A percentile compares a stretch with the other conserved stretches of the same genome.
Evolutionary conservation across 192 early-diverging fungal species (phyloP).

Genomic region (Diversispora epigaea): DNA sequence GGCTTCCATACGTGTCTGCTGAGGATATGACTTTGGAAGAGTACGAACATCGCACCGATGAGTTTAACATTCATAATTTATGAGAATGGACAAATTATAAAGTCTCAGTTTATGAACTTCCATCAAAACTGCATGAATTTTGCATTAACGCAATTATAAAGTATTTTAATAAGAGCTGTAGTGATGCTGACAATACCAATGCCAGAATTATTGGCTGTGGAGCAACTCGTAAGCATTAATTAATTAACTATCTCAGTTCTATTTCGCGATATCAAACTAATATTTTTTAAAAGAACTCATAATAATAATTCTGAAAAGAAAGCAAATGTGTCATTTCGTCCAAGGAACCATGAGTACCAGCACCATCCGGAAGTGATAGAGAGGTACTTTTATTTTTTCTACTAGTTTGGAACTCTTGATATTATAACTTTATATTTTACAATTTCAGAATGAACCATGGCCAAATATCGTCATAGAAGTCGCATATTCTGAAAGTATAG

Average conservation of each 20-base stretch:
- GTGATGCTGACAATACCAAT: background rate
- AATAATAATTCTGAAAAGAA: slow-evolving; percentile 4
- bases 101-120: slow-evolving; percentile 13
- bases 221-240: slow-evolving; percentile 10
- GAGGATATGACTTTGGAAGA: background rate
- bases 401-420: slow-evolving; percentile 9
- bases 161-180: background rate
- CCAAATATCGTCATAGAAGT: slow-evolving; percentile 25
- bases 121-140: slow-evolving; percentile 1
- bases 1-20: slow-evolving; percentile 18
- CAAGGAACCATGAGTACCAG: slow-evolving; percentile 2
- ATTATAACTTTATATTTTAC: slow-evolving; percentile 12
- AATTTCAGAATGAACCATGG: slow-evolving; percentile 18
- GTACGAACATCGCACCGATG: slow-evolving; percentile 2
- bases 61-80: slow-evolving; percentile 16
- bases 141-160: background rate
- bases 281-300: slow-evolving; percentile 25
- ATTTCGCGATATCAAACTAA: slow-evolving; percentile 9
- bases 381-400: slow-evolving; percentile 25
- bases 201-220: background rate
- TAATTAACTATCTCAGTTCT: slow-evolving; percentile 22
- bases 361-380: slow-evolving; percentile 14
- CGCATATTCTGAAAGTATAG: slow-evolving; percentile 11
- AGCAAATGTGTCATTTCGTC: slow-evolving; percentile 4
- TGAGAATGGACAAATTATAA: slow-evolving; percentile 25